A percentile compares a stretch with the other conserved stretches of the same genome.
phyloP scores from a whole-genome alignment of 352 stramenopile genomes.

The Phytophthora niederhauseri region DNA sequence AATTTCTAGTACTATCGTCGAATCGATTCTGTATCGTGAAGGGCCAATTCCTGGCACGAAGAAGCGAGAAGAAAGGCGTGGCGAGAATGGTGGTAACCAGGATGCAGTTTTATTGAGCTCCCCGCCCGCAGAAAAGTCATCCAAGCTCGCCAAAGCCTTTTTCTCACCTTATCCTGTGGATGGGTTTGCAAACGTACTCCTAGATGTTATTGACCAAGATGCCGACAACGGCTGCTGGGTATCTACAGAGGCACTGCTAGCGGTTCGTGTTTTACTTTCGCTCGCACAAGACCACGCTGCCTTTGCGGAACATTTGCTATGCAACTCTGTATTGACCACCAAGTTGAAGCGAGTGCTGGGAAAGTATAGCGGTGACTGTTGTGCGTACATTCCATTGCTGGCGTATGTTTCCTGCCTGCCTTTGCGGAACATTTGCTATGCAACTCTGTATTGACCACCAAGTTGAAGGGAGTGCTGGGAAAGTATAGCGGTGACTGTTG shows the following conservation, averaged over 20 bases:
- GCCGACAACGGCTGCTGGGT: constrained; percentile 31
- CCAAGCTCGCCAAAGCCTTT: constrained; percentile 8
- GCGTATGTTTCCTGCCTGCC: constrained; percentile 57
- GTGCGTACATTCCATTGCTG: constrained; percentile 64
- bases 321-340: constrained; percentile 22
- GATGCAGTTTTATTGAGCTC: constrained; percentile 23
- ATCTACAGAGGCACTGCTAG: constrained; percentile 49
- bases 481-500: constrained; percentile 52
- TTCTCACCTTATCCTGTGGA: constrained; percentile 26
- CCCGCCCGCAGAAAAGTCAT: constrained; percentile 14
- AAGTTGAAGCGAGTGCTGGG: constrained; percentile 57
- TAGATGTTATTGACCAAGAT: constrained; percentile 58
- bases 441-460: constrained; percentile 28
- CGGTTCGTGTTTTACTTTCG: constrained; percentile 61
- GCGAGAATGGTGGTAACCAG: constrained; percentile 20
- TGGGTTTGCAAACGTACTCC: constrained; percentile 49
- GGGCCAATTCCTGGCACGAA: constrained; percentile 10
- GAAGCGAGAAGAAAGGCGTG: constrained; percentile 46
- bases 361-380: constrained; percentile 50
- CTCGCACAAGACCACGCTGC: constrained; percentile 51
- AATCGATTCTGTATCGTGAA: constrained; percentile 46
- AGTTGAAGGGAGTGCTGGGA: constrained; percentile 53
- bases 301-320: constrained; percentile 64
- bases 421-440: constrained; percentile 63
- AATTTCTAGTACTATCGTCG: constrained; percentile 46